Conservation (phyloP, 139 green algal species). For the Tetratostichococcus sp. region DNA sequence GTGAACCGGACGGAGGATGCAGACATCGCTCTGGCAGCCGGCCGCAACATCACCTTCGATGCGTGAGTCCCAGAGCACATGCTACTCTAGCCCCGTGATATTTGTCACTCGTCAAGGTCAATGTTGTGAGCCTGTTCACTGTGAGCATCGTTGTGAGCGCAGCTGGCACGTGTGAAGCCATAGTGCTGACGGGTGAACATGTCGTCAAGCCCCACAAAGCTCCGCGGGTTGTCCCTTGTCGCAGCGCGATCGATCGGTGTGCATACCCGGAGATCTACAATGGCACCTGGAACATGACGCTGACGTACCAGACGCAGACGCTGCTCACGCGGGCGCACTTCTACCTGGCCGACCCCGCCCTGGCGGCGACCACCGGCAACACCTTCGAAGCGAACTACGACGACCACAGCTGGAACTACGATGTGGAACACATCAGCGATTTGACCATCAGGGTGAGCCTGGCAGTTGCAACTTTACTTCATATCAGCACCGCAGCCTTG, state of each 20-base stretch:
- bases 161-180: too few species aligned
- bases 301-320: slow-evolving; percentile 13
- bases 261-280: background rate
- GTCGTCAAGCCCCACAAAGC: too few species aligned
- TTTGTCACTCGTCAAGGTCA: too few species aligned
- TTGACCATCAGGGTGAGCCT: slow-evolving; percentile 3
- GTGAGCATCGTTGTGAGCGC: too few species aligned
- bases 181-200: too few species aligned
- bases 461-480: too few species aligned
- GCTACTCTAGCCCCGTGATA: too few species aligned
- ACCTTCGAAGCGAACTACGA: slow-evolving; percentile 7
- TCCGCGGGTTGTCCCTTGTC: background rate
- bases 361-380: slow-evolving; percentile 12
- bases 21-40: background rate
- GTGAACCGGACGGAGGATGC: background rate
- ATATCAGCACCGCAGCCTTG: too few species aligned
- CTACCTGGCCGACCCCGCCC: background rate
- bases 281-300: slow-evolving; percentile 8
- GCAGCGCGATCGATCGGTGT: background rate
- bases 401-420: slow-evolving; percentile 21
- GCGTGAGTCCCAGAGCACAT: too few species aligned
- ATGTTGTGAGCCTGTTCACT: too few species aligned
- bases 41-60: background rate
- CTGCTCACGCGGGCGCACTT: slow-evolving; percentile 32
- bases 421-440: slow-evolving; percentile 28